Base-by-base conservation (phyloP, 129 eudicot genomes). In the Silybum marianum region DNA sequence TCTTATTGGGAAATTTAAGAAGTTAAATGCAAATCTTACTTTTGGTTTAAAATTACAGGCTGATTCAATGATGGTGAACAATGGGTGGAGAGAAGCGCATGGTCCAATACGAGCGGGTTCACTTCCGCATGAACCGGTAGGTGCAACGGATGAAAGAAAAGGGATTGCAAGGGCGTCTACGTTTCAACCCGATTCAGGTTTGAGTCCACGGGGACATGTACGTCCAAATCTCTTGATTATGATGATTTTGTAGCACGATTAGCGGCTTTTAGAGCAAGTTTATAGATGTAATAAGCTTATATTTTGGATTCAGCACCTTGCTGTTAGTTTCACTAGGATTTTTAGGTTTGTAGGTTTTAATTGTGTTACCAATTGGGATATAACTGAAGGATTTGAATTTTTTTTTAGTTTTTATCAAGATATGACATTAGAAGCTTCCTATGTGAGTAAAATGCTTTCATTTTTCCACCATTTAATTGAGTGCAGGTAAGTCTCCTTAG, bases 1-100 rank as follows among this genome's bases (percentile, higher is more conserved):
- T 44, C 95, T 95, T 25, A 80, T 90, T 14, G 95, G 90, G 16
- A 95, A 95, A 54, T 95, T 95, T 72, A 88, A 91, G 92, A 95
- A 95, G 79, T 87, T 95, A 78, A 0, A 93, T 34, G 99, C 93
- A 22, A 98, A 95, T 85, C 86, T 95, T 66, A 85, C 88, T 44
- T 83, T 97, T 82, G 98, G 98, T 83, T 95, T 95, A 24, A 44
- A 40, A 26, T 39, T 46, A 23, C 65, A 77, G 23, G 77, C 42
- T 68, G 78, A 74, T 7, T 24, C 75, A n/a, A 71, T 51, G 4
- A 34, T 44, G 65, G 32, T 9, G 51, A 62, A 42, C 74, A 72
- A 54, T 9, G 73, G 80, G 62, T 40, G 22, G 18, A 70, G 51
- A 40, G 73, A 58, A 18, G 76, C 36, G 7, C 51, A 21, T 68